These are phyloP conservation scores for Barnettozyma hawaiiensis DNA, from an alignment of 1,139 yeast species.

Conservation along the genomic window DNA sequence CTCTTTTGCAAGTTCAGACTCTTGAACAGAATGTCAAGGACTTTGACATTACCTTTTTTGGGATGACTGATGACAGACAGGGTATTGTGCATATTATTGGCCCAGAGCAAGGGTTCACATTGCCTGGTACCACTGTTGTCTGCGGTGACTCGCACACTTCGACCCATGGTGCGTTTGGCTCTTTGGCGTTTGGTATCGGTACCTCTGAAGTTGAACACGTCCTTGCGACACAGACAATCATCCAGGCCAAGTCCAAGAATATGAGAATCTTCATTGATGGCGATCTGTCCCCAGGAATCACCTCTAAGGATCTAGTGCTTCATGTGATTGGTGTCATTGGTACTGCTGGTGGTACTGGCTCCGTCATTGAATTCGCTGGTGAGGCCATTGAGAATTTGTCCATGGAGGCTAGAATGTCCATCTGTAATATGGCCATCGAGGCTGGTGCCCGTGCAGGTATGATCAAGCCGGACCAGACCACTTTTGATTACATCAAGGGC, in stretches of 20 bases:
- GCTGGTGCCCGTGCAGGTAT: conserved; percentile 99
- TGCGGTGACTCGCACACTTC: conserved; percentile 99
- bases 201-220: conserved; percentile 99
- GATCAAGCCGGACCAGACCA: conserved; percentile 91
- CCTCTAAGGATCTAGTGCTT: conserved; percentile 89
- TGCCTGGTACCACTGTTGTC: conserved; percentile 97
- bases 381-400: conserved; percentile 82
- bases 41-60: conserved; percentile 85
- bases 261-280: conserved; percentile 89
- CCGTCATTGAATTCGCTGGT: conserved; percentile 95
- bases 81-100: conserved; percentile 98
- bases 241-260: conserved; percentile 91
- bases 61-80: conserved; percentile 90
- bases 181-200: conserved; percentile 98
- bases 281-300: conserved; percentile 76
- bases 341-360: conserved; percentile 99
- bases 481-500: conserved; percentile 84
- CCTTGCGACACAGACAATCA: conserved; percentile 91
- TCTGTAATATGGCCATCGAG: conserved; percentile 98
- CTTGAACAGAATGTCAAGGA: conserved; percentile 88
- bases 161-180: conserved; percentile 97
- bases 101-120: conserved; percentile 97
- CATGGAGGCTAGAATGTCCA: conserved; percentile 99
- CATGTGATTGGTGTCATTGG: conserved; percentile 96
- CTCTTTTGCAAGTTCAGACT: conserved; percentile 86